phyloP scores from a whole-genome alignment of 495 filamentous ascomycete genomes.

The Gamarada debralockiae region DNA sequence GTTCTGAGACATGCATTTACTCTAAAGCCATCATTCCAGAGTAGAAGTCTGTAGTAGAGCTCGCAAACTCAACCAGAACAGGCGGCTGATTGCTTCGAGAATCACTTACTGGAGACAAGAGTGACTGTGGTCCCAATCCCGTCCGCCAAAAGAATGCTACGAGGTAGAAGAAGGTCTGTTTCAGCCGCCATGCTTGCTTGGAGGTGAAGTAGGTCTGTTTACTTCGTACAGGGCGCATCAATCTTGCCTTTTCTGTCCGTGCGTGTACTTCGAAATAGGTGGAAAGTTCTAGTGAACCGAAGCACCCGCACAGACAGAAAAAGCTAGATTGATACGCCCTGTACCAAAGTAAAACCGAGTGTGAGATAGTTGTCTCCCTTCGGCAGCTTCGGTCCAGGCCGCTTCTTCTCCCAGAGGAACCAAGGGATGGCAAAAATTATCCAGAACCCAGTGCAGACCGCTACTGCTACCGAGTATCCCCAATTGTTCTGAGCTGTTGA shows the following conservation, averaged over 20 bases:
- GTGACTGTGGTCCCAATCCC: conserved; percentile 16
- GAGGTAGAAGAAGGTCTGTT: conserved; percentile 25
- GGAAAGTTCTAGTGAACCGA: too few species aligned
- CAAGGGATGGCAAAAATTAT: conserved; percentile 24
- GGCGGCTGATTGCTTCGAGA: too few species aligned
- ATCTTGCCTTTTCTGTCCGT: too few species aligned
- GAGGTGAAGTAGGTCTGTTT: conserved; percentile 21
- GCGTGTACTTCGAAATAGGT: too few species aligned
- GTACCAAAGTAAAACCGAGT: conserved; percentile 21
- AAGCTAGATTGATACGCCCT: too few species aligned
- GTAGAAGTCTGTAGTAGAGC: too few species aligned
- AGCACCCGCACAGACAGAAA: too few species aligned
- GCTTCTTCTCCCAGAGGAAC: conserved; percentile 26
- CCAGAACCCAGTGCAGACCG: too few species aligned
- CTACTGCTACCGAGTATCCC: conserved; percentile 25
- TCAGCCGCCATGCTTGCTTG: conserved; percentile 21
- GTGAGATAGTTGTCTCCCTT: conserved; percentile 23
- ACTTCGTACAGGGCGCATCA: too few species aligned
- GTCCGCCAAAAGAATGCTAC: conserved; percentile 22
- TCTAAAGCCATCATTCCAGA: too few species aligned
- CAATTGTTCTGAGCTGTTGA: conserved; percentile 22
- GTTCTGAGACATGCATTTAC: too few species aligned
- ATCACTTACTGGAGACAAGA: conserved; percentile 20
- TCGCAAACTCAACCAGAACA: too few species aligned
- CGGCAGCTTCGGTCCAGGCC: conserved; percentile 21